A percentile compares a stretch with the other conserved stretches of the same genome.
phyloP scores from a whole-genome alignment of 139 green algal genomes.

The Yamagishiella unicocca region DNA sequence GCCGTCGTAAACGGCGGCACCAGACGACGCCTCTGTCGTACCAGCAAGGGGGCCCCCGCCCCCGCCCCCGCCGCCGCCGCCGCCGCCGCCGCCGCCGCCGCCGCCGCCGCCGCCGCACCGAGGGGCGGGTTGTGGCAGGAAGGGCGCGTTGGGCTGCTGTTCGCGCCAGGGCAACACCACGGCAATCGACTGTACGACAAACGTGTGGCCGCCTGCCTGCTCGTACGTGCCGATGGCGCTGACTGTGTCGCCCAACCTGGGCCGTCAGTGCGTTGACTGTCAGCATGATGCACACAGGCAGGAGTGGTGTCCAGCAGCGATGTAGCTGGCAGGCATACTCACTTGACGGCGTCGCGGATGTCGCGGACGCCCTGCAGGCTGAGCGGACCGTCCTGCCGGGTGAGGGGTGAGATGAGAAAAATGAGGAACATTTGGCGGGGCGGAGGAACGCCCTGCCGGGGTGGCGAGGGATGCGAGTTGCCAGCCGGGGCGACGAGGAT shows the following conservation, averaged over 20 bases:
- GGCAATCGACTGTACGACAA: not conserved
- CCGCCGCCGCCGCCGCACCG: not conserved
- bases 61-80: not conserved
- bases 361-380: not conserved
- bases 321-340: no score
- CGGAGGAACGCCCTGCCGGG: no score
- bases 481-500: no score
- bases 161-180: not conserved
- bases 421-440: no score
- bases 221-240: not conserved
- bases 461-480: no score
- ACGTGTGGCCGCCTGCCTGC: not conserved
- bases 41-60: no score
- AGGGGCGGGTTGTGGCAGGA: not conserved
- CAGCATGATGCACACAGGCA: no score
- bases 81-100: not conserved
- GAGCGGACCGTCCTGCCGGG: not conserved
- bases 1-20: no score
- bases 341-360: not conserved
- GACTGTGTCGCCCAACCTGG: slow-evolving; percentile 1
- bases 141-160: not conserved
- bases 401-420: not conserved
- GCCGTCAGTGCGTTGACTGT: no score
- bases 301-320: no score
- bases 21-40: no score